These are phyloP conservation scores for Corynascus novoguineensis DNA, from an alignment of 495 filamentous ascomycete genomes.

Conservation along the genomic window DNA sequence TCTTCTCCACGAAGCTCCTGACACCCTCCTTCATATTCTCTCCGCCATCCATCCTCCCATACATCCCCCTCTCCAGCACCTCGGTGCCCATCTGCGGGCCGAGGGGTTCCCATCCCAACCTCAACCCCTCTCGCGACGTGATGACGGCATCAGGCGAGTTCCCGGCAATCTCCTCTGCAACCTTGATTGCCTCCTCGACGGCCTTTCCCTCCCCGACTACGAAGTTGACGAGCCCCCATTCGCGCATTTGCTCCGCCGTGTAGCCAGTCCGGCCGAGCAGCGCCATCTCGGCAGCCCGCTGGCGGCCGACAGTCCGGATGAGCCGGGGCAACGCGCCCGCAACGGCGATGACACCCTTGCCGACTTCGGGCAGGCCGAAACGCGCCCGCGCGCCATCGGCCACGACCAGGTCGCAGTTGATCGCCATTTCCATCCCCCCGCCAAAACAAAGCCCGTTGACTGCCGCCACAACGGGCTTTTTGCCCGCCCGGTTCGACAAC, in stretches of 20 bases:
- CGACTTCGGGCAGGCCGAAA: conserved; percentile 70
- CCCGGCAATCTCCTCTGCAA: conserved; percentile 49
- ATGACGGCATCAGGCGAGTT: conserved; percentile 73
- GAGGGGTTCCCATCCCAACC: conserved; percentile 56
- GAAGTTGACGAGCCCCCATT: conserved; percentile 72
- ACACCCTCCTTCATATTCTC: conserved; percentile 76
- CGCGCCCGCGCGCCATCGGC: conserved; percentile 48
- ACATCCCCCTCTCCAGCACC: conserved; percentile 54
- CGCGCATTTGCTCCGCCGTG: conserved; percentile 55
- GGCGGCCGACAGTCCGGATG: conserved; percentile 59
- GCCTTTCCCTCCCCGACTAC: conserved; percentile 50
- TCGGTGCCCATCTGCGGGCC: conserved; percentile 60
- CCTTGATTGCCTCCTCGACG: conserved; percentile 48
- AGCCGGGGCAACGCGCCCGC: conserved; percentile 71
- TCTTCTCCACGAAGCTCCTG: conserved; percentile 72
- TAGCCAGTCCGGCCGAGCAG: conserved; percentile 58
- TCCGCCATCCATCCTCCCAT: conserved; percentile 53
- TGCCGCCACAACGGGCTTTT: conserved; percentile 72
- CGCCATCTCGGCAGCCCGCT: conserved; percentile 70
- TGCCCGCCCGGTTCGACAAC: conserved; percentile 45
- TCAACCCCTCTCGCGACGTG: conserved; percentile 60
- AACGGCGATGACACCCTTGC: conserved; percentile 63
- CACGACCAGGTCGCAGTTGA: conserved; percentile 70
- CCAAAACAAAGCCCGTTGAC: conserved; percentile 73
- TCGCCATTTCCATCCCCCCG: conserved; percentile 70